These are phyloP conservation scores for Miscanthus lutarioriparius DNA, from an alignment of 176 grass and related monocot genomes.

Conservation along the genomic window DNA sequence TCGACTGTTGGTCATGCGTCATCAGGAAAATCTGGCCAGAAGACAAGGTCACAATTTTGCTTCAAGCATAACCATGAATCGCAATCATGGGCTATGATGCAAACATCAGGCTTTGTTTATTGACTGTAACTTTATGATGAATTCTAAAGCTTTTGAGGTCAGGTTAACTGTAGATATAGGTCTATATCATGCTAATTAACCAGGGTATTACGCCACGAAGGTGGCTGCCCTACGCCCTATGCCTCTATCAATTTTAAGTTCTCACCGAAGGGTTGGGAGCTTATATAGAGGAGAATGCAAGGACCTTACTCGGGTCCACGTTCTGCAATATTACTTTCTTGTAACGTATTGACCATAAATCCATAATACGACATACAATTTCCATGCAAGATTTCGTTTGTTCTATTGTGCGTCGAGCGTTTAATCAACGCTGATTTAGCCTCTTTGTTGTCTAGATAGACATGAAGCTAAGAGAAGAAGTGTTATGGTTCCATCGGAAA, in stretches of 20 bases:
- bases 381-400: background rate
- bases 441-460: background rate
- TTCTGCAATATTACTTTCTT: background rate
- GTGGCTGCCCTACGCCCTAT: conserved; percentile 54
- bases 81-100: background rate
- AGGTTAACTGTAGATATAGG: conserved; percentile 64
- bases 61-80: conserved; percentile 28
- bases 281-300: conserved; percentile 35
- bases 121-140: conserved; percentile 10
- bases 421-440: background rate
- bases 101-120: background rate
- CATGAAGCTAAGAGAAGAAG: background rate
- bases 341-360: conserved; percentile 31
- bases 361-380: conserved; percentile 23
- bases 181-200: conserved; percentile 40
- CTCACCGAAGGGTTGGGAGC: conserved; percentile 59
- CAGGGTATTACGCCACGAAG: conserved; percentile 58
- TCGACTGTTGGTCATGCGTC: conserved; percentile 16
- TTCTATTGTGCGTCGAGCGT: background rate
- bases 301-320: background rate
- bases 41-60: conserved; percentile 14
- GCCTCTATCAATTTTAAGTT: conserved; percentile 43
- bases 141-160: conserved; percentile 27
- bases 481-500: background rate
- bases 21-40: conserved; percentile 14